Evolutionary conservation across 495 filamentous ascomycete genomes (phyloP), one percentile per base, ranked within the genome.

Genomic region (Penicillium crystallinum): DNA sequence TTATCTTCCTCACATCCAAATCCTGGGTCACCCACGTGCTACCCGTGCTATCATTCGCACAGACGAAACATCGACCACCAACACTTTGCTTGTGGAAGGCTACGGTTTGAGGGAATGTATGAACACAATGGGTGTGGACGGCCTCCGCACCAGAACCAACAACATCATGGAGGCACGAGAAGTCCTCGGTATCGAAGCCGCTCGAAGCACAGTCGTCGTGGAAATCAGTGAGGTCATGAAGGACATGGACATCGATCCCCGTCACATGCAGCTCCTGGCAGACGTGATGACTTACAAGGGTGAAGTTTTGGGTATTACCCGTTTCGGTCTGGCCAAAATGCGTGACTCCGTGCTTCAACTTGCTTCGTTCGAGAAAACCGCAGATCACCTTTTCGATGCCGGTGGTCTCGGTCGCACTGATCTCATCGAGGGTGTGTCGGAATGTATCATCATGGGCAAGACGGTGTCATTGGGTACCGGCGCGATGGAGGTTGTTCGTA

Each of bases 281-380:
- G 95, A 98, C 53, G 90, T 97, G 31, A 98, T 98, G 93, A 98
- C 93, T 6, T 97, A 92, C 79, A 96, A 95, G 71, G 93, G 93
- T 41, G 92, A 97, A 55, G 88, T 97, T 0, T 81, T 96, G n/a
- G 93, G 93, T 31, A 98, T 98, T 63, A 98, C 93, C 8, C 86
- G 93, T 21, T 97, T 97, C 69, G 93, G 93, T 44, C 77, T 98
- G 35, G 84, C 90, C 43, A 98, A 98, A 78, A 98, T 96, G 91
- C 79, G 93, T 46, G 95, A 98, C 67, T 87, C 81, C 21, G 92
- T 97, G 34, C 72, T 98, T 41, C 95, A 97, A 69, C 84, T 97
- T 1, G 93, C 93, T 0, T 95, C 89, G 12, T 98, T 98, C 65
- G 93, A 98, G 76, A 97, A 97, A 78, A 98, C 93, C 22, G 90